Base-by-base conservation (phyloP, 345 rosid species). In the Mercurialis annua region DNA sequence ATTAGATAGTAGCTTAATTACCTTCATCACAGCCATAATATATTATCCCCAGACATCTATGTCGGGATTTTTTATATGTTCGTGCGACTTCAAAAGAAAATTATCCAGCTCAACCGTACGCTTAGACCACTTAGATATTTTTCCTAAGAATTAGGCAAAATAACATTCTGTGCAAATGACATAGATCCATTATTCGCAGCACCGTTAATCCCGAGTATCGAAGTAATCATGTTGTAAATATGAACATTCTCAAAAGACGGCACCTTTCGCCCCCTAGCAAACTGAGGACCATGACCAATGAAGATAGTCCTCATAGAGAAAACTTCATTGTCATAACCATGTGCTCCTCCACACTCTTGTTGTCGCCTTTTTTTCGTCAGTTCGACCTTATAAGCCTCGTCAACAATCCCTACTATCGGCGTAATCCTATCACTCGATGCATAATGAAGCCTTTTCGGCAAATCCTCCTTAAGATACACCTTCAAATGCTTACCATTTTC, bases 271-370 rank as follows among this genome's bases (percentile, higher is more conserved):
- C 97, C 96, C 51, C 83, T 70, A 0, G 82, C 77, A 65, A 93
- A 93, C 82, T 78, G 81, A 60, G 97, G 98, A 69, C 96, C 98
- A 5, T 91, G 96, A 55, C 92, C 97, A 16, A 93, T 84, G 71
- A 91, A 93, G 74, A 93, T 87, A 42, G 89, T 79, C 71, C 98
- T 89, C 97, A 91, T 93, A 14, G 98, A 93, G 81, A 93, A 93
- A 72, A 90, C 15, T 1, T 86, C 87, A 71, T 89, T 90, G 71
- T 93, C 97, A 75, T 93, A 93, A 7, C 98, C 97, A 23, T 93
- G 97, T 11, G 90, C 83, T 68, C 98, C 98, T 38, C 96, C 96
- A 50, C 98, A 93, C 55, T 93, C 98, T 55, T 84, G 79, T 6
- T 84, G 79, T 6, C 46, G 73, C 29, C 74, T 63, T 21, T 75